Evolutionary conservation across 306 rosid genomes (phyloP).

Genomic region (Quillaja saponaria): DNA sequence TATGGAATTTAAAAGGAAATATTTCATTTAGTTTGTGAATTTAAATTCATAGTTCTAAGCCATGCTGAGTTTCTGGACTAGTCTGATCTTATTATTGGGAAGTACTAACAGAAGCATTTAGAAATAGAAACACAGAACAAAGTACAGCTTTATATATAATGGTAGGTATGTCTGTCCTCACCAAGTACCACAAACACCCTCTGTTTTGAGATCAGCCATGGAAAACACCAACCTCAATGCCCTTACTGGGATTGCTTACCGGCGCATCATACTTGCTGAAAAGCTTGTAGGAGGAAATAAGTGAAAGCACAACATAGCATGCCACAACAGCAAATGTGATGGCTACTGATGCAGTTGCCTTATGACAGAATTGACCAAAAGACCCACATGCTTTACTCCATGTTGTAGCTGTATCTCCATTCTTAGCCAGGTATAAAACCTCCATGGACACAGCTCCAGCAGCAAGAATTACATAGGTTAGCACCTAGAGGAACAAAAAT

Average conservation of each 20-base stretch:
- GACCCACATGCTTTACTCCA: conserved; percentile 79
- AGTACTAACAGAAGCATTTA: too few species aligned
- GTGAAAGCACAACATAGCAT: conserved; percentile 61
- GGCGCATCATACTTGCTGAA: conserved; percentile 74
- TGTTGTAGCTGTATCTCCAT: conserved; percentile 51
- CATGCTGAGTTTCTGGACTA: too few species aligned
- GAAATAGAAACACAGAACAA: too few species aligned
- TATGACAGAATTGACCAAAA: conserved; percentile 65
- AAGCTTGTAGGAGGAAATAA: conserved; percentile 77
- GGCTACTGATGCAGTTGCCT: conserved; percentile 53
- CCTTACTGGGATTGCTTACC: conserved; percentile 28
- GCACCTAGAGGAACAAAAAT: conserved; percentile 38
- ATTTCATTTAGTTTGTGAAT: too few species aligned
- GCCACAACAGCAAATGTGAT: conserved; percentile 55
- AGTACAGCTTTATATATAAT: too few species aligned
- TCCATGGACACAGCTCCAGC: conserved; percentile 77
- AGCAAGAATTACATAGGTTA: conserved; percentile 63
- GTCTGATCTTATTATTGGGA: too few species aligned
- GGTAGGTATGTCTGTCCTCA: too few species aligned
- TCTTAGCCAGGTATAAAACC: conserved; percentile 66
- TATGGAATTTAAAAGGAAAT: too few species aligned
- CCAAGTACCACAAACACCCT: too few species aligned
- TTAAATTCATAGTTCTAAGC: too few species aligned
- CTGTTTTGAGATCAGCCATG: too few species aligned
- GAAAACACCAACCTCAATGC: conserved; percentile 30